phyloP scores from a whole-genome alignment of 1,284 basidiomycete species.

The Coniferiporia sulphurascens region DNA sequence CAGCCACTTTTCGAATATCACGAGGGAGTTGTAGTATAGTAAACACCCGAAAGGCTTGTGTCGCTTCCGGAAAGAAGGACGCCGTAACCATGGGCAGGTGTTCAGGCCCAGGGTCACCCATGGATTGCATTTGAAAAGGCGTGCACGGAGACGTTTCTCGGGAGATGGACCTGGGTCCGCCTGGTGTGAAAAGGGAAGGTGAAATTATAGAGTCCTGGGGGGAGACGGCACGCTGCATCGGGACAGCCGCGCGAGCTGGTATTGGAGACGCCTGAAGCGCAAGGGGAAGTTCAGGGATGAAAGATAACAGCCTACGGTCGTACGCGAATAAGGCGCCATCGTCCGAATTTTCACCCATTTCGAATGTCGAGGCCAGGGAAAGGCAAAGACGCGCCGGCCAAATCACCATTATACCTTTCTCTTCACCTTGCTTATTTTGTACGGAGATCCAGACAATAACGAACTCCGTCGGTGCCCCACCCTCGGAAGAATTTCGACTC shows the following conservation, averaged over 20 bases:
- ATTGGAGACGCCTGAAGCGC: conserved; percentile 62
- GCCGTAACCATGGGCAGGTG: conserved; percentile 22
- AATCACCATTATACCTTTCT: conserved; percentile 64
- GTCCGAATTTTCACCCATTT: not conserved
- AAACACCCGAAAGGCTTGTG: conserved; percentile 33
- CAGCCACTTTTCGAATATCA: conserved; percentile 43
- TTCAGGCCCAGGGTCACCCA: conserved; percentile 19
- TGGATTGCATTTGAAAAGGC: conserved; percentile 24
- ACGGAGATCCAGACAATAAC: conserved; percentile 69
- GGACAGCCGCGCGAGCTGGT: conserved; percentile 25
- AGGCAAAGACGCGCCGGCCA: conserved; percentile 63
- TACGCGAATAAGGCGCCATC: conserved; percentile 31
- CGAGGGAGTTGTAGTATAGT: conserved; percentile 20
- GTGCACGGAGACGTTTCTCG: conserved; percentile 25
- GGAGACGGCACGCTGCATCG: conserved; percentile 8
- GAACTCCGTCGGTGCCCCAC: conserved; percentile 30
- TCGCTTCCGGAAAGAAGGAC: conserved; percentile 32
- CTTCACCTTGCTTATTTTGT: conserved; percentile 67
- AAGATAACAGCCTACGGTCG: conserved; percentile 42
- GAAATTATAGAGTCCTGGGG: conserved; percentile 11
- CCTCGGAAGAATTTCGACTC: not conserved
- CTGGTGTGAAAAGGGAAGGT: conserved; percentile 17
- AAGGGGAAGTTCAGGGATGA: conserved; percentile 58
- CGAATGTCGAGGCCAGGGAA: conserved; percentile 34
- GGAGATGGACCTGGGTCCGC: conserved; percentile 20